Evolutionary conservation across 2,329 filamentous ascomycete genomes (phyloP).

Genomic region (Aspergillus sp.): DNA sequence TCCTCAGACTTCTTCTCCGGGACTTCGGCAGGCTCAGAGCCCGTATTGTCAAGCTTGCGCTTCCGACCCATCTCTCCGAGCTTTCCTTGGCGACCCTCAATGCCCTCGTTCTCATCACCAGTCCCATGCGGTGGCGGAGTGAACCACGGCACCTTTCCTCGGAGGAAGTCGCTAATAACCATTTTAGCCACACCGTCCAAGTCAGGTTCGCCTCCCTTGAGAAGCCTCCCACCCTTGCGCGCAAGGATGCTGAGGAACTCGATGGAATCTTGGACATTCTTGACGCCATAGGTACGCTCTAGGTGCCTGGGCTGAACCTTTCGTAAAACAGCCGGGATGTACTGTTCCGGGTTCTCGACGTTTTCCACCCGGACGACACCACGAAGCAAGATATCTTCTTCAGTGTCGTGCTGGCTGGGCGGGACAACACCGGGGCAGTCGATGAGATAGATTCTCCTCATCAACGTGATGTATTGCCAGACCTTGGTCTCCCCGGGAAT

Average conservation of each 20-base stretch:
- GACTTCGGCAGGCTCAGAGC: constrained; percentile 26
- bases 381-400: constrained; percentile 78
- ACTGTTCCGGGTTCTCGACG: constrained; percentile 92
- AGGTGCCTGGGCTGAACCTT: constrained; percentile 81
- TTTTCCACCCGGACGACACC: constrained; percentile 93
- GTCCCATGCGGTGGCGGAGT: constrained; percentile 62
- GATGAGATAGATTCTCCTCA: constrained; percentile 91
- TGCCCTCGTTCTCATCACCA: constrained; percentile 42
- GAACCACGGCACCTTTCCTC: constrained; percentile 95
- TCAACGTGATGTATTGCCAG: constrained; percentile 94
- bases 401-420: constrained; percentile 72
- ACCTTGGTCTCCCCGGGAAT: constrained; percentile 96
- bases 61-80: constrained; percentile 75
- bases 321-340: constrained; percentile 72
- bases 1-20: constrained; percentile 22
- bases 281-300: constrained; percentile 85
- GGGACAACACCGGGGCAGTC: constrained; percentile 96
- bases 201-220: constrained; percentile 91
- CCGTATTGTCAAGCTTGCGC: constrained; percentile 60
- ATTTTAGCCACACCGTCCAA: constrained; percentile 93
- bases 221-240: constrained; percentile 72
- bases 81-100: constrained; percentile 66
- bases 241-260: constrained; percentile 83
- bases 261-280: constrained; percentile 64
- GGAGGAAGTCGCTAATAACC: constrained; percentile 90